phyloP scores from a whole-genome alignment of 805 yeast species.

The Teunomyces gatunensis region DNA sequence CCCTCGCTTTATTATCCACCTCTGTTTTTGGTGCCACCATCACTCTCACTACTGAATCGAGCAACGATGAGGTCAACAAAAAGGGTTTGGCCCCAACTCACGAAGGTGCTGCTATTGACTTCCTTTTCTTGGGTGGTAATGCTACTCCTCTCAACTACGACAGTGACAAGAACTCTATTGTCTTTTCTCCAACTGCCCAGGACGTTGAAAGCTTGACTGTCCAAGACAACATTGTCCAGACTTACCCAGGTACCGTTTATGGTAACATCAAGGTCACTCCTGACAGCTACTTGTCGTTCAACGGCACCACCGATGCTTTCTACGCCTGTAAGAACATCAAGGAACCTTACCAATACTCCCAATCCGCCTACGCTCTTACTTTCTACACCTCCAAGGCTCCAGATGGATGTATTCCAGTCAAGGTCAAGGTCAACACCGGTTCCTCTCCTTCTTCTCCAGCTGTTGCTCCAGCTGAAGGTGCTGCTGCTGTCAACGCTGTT shows the following conservation, averaged over 20 bases:
- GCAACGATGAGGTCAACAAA: constrained; percentile 2
- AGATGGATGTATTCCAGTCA: constrained; percentile 14
- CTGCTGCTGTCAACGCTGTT: neutral
- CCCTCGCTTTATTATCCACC: constrained; percentile 7
- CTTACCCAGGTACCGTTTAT: constrained; percentile 4
- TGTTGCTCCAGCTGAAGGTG: neutral
- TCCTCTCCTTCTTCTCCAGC: neutral
- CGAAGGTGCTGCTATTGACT: constrained; percentile 46
- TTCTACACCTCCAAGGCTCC: constrained; percentile 28
- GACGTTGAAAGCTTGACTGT: neutral
- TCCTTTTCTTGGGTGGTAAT: constrained; percentile 26
- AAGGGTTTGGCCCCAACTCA: constrained; percentile 17
- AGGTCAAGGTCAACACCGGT: constrained; percentile 3
- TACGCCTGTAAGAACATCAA: constrained; percentile 41
- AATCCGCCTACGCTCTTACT: constrained; percentile 14
- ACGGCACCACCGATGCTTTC: constrained; percentile 26
- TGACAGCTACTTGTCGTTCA: constrained; percentile 19
- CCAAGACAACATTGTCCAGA: constrained; percentile 7
- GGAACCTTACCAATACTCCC: constrained; percentile 43
- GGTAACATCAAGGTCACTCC: constrained; percentile 2
- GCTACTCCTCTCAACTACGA: constrained; percentile 21
- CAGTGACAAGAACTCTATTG: neutral
- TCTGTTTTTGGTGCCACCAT: constrained; percentile 5
- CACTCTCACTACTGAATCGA: constrained; percentile 3
- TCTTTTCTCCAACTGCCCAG: neutral